A percentile compares a stretch with the other conserved stretches of the same genome.
Conservation (phyloP, 1,139 yeast species). For the Kurtzmaniella quercitrusa region DNA sequence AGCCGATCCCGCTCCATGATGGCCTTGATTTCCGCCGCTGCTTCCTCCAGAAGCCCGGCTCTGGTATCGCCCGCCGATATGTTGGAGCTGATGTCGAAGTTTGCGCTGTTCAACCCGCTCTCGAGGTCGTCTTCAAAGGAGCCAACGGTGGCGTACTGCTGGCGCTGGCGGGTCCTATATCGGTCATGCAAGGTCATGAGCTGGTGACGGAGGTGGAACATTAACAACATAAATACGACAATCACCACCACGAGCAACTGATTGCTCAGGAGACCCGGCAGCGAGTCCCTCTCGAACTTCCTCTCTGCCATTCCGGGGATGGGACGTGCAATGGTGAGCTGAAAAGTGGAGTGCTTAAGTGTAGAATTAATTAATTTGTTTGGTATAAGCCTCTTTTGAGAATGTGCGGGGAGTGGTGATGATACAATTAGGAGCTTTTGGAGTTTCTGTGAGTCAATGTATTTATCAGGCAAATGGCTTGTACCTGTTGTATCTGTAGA, state of each 20-base stretch:
- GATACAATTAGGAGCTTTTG: too few species aligned
- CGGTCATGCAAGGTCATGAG: slow-evolving; percentile 22
- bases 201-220: slow-evolving; percentile 23
- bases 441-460: too few species aligned
- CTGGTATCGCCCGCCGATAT: slow-evolving; percentile 53
- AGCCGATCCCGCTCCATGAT: slow-evolving; percentile 50
- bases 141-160: slow-evolving; percentile 13
- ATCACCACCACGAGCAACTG: slow-evolving; percentile 13
- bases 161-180: slow-evolving; percentile 20
- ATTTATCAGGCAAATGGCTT: too few species aligned
- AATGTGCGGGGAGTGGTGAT: too few species aligned
- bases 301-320: not conserved
- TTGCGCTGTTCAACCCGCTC: slow-evolving; percentile 59
- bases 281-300: not conserved
- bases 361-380: too few species aligned
- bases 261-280: slow-evolving; percentile 5
- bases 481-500: too few species aligned
- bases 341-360: not conserved
- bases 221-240: slow-evolving; percentile 10
- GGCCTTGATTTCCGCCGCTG: slow-evolving; percentile 46
- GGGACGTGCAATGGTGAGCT: not conserved
- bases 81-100: slow-evolving; percentile 48
- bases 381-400: too few species aligned
- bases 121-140: slow-evolving; percentile 60
- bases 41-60: slow-evolving; percentile 53